phyloP scores from a whole-genome alignment of 108 stramenopile genomes.

The Fragilaria crotonensis region DNA sequence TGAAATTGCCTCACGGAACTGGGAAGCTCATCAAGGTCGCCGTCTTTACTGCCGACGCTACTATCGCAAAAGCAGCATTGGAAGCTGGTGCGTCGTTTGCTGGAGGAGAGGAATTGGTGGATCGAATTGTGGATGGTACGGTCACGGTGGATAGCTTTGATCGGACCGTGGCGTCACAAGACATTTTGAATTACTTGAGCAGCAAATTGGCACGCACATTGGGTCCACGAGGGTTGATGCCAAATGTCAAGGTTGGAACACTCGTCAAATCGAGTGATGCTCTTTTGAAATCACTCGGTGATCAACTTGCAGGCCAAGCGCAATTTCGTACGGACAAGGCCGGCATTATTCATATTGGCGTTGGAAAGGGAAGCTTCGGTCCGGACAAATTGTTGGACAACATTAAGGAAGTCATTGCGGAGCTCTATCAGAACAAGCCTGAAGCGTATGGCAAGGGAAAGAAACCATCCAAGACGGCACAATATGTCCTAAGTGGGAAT shows the following conservation, averaged over 20 bases:
- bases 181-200: slow-evolving; percentile 66
- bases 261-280: slow-evolving; percentile 52
- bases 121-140: slow-evolving; percentile 61
- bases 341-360: slow-evolving; percentile 82
- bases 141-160: slow-evolving; percentile 54
- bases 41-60: slow-evolving; percentile 80
- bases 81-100: slow-evolving; percentile 71
- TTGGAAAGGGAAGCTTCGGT: slow-evolving; percentile 82
- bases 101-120: slow-evolving; percentile 81
- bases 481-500: slow-evolving; percentile 67
- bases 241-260: slow-evolving; percentile 92
- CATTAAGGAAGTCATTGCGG: slow-evolving; percentile 55
- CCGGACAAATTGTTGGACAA: slow-evolving; percentile 61
- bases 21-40: slow-evolving; percentile 83
- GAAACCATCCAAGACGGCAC: slow-evolving; percentile 35
- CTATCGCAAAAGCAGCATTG: slow-evolving; percentile 51
- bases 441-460: slow-evolving; percentile 73
- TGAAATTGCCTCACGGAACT: slow-evolving; percentile 86
- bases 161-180: slow-evolving; percentile 81
- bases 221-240: slow-evolving; percentile 95
- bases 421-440: slow-evolving; percentile 61
- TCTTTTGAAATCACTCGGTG: slow-evolving; percentile 36
- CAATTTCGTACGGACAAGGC: slow-evolving; percentile 83
- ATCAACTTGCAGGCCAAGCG: slow-evolving; percentile 61
- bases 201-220: slow-evolving; percentile 67